Conservation (phyloP, 129 eudicot species). For the Saussurea involucrata region DNA sequence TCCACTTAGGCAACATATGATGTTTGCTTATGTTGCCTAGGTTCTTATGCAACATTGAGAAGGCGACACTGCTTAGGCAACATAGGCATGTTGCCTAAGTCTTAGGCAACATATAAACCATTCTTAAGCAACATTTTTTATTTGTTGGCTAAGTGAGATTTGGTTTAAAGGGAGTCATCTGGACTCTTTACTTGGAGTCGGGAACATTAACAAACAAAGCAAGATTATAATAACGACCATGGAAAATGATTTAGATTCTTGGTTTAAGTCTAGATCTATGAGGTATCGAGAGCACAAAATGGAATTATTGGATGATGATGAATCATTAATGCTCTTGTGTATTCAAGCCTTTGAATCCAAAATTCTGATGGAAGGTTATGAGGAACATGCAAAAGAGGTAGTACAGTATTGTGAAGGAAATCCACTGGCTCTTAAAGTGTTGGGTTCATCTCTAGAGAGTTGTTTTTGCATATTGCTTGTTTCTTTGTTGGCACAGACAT, state of each 20-base stretch:
- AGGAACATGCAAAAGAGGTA: neutral
- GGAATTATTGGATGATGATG: neutral
- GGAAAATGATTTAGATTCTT: neutral
- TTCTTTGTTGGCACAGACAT: neutral
- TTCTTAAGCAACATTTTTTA: too few species aligned
- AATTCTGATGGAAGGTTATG: too few species aligned
- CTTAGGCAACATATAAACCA: too few species aligned
- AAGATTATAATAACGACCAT: neutral
- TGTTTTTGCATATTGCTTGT: slow-evolving; percentile 13
- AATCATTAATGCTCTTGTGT: neutral
- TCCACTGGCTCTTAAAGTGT: neutral
- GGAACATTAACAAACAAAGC: neutral
- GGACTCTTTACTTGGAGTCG: neutral
- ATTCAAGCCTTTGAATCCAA: too few species aligned
- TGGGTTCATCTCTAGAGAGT: neutral
- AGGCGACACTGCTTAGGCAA: too few species aligned
- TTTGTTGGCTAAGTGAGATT: too few species aligned
- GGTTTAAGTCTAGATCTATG: neutral
- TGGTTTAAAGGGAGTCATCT: too few species aligned
- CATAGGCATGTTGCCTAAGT: too few species aligned
- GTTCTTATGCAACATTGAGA: too few species aligned
- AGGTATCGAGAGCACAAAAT: neutral
- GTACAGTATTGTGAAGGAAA: neutral
- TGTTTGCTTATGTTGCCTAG: too few species aligned
- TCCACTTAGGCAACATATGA: too few species aligned